Evolutionary conservation across 208 protist genomes (phyloP).

Genomic region (Leishmania amazonensis): DNA sequence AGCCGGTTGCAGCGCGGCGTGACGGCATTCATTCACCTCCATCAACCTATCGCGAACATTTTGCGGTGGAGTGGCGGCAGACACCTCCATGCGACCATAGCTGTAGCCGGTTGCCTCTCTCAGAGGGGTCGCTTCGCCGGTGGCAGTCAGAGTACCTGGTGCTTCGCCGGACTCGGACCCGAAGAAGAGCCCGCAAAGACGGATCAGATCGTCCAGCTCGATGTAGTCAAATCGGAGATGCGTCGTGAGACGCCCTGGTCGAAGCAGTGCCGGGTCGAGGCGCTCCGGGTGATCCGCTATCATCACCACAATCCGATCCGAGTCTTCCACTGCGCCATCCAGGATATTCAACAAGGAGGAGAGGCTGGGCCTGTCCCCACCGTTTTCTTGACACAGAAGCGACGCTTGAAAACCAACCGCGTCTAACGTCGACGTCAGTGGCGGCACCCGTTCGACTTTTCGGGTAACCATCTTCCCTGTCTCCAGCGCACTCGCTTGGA

Average conservation of each 20-base stretch:
- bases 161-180: not conserved
- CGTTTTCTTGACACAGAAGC: not conserved
- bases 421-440: not conserved
- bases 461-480: too few relatives aligned
- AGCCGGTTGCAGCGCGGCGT: not conserved
- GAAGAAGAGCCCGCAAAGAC: conserved; percentile 25
- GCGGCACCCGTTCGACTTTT: not conserved
- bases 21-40: too few relatives aligned
- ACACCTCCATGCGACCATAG: not conserved
- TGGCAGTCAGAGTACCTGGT: not conserved
- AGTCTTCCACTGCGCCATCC: conserved; percentile 23
- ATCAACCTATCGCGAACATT: not conserved
- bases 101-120: not conserved
- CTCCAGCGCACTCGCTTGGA: not conserved
- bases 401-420: not conserved
- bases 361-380: conserved; percentile 13
- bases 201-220: conserved; percentile 16
- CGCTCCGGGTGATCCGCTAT: conserved; percentile 30
- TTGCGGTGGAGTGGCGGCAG: not conserved
- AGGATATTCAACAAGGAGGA: conserved; percentile 30
- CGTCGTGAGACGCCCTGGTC: conserved; percentile 22
- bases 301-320: conserved; percentile 29
- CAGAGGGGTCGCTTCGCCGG: not conserved
- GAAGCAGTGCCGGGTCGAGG: conserved; percentile 34
- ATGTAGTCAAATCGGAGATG: conserved; percentile 36